Percentiles rank a stretch among this genome's conserved stretches.
Evolutionary conservation across 371 early-diverging fungal species (phyloP).

Genomic region (Mortierella sp.): DNA sequence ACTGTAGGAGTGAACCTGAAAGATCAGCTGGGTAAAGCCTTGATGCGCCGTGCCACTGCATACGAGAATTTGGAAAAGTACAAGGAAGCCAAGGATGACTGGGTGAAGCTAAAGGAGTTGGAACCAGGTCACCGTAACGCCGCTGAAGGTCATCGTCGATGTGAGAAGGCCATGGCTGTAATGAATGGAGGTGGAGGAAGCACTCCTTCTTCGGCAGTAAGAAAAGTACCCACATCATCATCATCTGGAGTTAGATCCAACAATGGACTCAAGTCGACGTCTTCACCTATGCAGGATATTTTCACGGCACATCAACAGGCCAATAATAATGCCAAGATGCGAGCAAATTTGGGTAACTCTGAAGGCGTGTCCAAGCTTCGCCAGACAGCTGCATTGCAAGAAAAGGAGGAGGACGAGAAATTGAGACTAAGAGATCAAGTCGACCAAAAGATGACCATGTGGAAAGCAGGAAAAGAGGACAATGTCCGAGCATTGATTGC

Average conservation of each 20-base stretch:
- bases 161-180: slow-evolving; percentile 67
- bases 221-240: slow-evolving; percentile 7
- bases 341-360: slow-evolving; percentile 60
- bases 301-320: slow-evolving; percentile 29
- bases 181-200: slow-evolving; percentile 11
- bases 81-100: slow-evolving; percentile 78
- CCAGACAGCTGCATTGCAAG: slow-evolving; percentile 74
- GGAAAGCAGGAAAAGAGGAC: slow-evolving; percentile 90
- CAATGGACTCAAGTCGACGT: slow-evolving; percentile 4
- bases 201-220: neutral
- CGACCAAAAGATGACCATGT: slow-evolving; percentile 74
- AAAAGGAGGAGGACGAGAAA: slow-evolving; percentile 83
- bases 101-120: slow-evolving; percentile 65
- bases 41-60: slow-evolving; percentile 84
- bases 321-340: slow-evolving; percentile 39
- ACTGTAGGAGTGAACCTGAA: slow-evolving; percentile 63
- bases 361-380: slow-evolving; percentile 79
- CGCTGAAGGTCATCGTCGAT: slow-evolving; percentile 72
- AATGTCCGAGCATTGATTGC: slow-evolving; percentile 92
- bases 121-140: slow-evolving; percentile 64
- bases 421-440: slow-evolving; percentile 83
- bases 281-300: slow-evolving; percentile 49
- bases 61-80: slow-evolving; percentile 87
- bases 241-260: slow-evolving; percentile 8
- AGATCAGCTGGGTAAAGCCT: slow-evolving; percentile 77